Evolutionary conservation across 176 grass and related monocot genomes (phyloP), one percentile per base, ranked within the genome.

Genomic region (Oryza meridionalis): DNA sequence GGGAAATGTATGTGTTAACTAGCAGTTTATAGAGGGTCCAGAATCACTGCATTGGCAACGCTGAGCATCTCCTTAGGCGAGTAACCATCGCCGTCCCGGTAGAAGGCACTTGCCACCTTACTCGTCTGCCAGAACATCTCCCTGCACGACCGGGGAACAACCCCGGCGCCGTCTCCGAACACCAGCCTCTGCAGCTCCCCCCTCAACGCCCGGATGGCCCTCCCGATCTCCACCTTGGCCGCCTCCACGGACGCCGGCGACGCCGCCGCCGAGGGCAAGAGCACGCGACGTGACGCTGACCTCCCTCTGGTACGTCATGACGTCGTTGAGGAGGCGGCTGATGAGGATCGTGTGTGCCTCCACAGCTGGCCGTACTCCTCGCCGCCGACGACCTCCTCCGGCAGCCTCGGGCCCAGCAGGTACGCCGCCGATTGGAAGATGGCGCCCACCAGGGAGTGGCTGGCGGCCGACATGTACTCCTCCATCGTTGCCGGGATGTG

Each of bases 51-150:
- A 67, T 83, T 72, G 11, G 76, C 87, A 2, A 75, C 75, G 22
- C 50, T 45, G 5, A 76, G 27, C 84, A 89, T 92, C 65, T 84
- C 79, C 67, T 50, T 81, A 0, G 27, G 1, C 86, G 84, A 77
- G 69, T 47, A 92, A 19, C 76, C 80, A 35, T 92, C 90, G 7
- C n/a, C 81, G 7, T 89, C 84, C 79, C 76, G 76, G 65, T 92
- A 92, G 53, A 87, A 84, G 2, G 84, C 5, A 51, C 89, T 76
- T 10, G 84, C 3, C 21, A 84, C 80, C 76, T 66, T 92, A 77
- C 75, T 72, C 84, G 81, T 89, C 65, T 87, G 86, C 87, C 87
- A 92, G 72, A 87, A 89, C 24, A 84, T 40, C 46, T 91, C 86
- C 72, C 88, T 92, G 87, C 80, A 81, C 21, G 69, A 47, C 26